Evolutionary conservation across 148 eudicot species (phyloP).

Genomic region (Rhododendron kiyosumense): DNA sequence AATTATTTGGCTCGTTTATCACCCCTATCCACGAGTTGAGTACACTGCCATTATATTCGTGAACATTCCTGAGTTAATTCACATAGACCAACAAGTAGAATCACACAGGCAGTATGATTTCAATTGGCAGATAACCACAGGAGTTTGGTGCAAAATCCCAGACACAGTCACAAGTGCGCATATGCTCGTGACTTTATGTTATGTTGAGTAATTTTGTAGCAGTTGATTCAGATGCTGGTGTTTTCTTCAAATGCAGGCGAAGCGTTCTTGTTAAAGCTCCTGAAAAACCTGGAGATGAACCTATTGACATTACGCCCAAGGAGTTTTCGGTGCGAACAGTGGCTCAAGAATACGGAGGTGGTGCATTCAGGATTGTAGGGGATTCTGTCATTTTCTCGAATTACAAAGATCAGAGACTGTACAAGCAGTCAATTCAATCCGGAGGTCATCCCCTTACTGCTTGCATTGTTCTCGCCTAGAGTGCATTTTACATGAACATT

Average conservation of each 20-base stretch:
- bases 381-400: constrained; percentile 56
- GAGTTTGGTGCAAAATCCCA: background rate
- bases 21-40: no score
- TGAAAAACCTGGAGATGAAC: constrained; percentile 39
- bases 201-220: background rate
- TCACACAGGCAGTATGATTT: background rate
- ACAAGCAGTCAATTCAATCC: constrained; percentile 42
- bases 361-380: constrained; percentile 61
- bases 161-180: background rate
- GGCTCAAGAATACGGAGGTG: constrained; percentile 96
- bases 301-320: constrained; percentile 65
- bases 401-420: constrained; percentile 70
- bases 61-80: background rate
- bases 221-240: constrained; percentile 1
- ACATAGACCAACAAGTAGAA: background rate
- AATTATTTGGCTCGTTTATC: background rate
- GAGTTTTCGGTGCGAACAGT: constrained; percentile 67
- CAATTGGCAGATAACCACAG: background rate
- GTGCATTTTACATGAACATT: background rate
- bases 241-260: constrained; percentile 37
- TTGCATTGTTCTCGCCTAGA: constrained; percentile 2
- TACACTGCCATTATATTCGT: background rate
- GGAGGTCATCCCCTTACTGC: constrained; percentile 33
- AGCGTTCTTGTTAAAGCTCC: constrained; percentile 61
- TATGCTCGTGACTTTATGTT: background rate